phyloP scores from a whole-genome alignment of 1,284 basidiomycete species.

The Leccinum colubrinum region DNA sequence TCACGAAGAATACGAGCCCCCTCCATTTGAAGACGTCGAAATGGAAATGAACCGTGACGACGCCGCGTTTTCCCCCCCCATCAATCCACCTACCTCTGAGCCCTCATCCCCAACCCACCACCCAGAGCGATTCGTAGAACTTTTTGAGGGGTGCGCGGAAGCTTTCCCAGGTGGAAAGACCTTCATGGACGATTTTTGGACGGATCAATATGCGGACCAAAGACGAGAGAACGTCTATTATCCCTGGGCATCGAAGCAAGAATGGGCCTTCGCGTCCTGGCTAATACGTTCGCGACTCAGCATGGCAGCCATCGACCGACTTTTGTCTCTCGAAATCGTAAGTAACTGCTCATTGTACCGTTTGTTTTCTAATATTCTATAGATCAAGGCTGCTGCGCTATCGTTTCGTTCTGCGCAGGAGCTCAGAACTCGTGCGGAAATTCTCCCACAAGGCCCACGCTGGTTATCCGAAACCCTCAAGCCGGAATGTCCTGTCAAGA shows the following conservation, averaged over 20 bases:
- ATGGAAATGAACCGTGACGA: too few species aligned
- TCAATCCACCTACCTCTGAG: too few species aligned
- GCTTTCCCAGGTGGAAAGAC: neutral
- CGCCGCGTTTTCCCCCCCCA: too few species aligned
- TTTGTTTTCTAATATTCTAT: neutral
- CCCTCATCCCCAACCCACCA: neutral
- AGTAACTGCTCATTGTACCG: neutral
- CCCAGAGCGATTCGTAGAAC: neutral
- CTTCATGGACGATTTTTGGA: neutral
- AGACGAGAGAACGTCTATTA: neutral
- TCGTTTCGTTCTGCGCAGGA: neutral
- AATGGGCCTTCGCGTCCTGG: neutral
- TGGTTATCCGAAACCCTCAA: neutral
- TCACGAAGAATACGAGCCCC: too few species aligned
- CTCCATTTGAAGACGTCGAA: too few species aligned
- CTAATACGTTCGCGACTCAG: neutral
- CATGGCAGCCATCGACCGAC: neutral
- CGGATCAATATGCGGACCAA: neutral
- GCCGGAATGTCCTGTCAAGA: neutral
- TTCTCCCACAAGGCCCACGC: neutral
- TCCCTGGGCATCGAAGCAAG: neutral
- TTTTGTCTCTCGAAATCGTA: neutral
- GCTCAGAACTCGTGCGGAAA: neutral
- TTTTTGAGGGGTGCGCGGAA: neutral
- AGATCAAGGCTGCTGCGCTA: neutral